Base-by-base conservation (phyloP, 148 eudicot species). In the Amaranthus hypochondriacus region DNA sequence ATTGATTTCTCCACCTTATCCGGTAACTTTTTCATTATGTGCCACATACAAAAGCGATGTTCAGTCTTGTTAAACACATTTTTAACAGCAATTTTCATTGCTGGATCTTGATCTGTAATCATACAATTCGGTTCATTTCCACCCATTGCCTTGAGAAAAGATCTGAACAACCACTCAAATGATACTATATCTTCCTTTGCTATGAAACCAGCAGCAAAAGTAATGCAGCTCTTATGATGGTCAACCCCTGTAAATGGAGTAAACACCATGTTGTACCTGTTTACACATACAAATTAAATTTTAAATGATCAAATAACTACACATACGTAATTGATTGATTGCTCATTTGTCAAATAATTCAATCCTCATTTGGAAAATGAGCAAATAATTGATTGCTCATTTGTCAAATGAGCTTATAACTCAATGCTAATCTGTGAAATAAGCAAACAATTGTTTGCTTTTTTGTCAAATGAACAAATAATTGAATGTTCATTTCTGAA, bases 101-200 rank as follows among this genome's bases (percentile, higher is more conserved):
- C 14, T 3, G 65, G 74, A 43, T 74, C 69, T 28, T 74, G 52
- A 14, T 74, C 70, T 3, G 76, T 74, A 5, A 74, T 53, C 0
- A 73, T 7, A 8, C 60, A 62, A 6, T 3, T 10, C 0, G 76
- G 76, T 2, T 51, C 2, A 11, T 61, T 14, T 0, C 10, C 18
- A 0, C 68, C 49, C 68, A 73, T 61, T 14, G 75, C 75, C 9
- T 48, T 4, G 4, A 62, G 9, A 18, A 73, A 73, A 4, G 4
- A 9, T 1, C 2, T 10, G 52, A 73, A 49, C 48, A 61, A 13
- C 59, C 76, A 73, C 1, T 2, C 39, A 62, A 60, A 73, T 4
- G 58, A 73, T 1, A 50, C 58, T 4, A 11, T 42, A 28, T 51
- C 28, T 48, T 73, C 68, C 2, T 28, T 50, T 28, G 58, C 9